Evolutionary conservation across 139 green algal species (phyloP).

Genomic region (Eudorina sp.): DNA sequence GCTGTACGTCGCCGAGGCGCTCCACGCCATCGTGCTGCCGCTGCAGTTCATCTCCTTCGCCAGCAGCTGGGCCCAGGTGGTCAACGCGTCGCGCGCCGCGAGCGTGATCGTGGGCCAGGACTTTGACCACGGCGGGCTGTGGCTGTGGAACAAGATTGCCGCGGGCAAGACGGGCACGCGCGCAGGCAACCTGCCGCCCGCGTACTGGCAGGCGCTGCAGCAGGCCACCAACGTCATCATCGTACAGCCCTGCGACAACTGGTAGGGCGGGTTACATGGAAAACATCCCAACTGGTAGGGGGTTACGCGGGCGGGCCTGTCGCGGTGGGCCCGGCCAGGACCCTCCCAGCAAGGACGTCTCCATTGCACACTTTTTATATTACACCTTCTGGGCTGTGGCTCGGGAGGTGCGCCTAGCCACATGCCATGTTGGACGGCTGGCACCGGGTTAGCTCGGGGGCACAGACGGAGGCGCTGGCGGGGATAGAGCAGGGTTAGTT

Average conservation of each 20-base stretch:
- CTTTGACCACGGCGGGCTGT: neutral
- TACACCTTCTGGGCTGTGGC: no score
- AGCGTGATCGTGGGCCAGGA: neutral
- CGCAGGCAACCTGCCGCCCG: neutral
- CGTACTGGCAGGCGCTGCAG: neutral
- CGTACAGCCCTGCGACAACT: neutral
- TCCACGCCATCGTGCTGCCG: neutral
- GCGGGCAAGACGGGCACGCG: neutral
- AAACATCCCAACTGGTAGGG: no score
- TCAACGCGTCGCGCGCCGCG: neutral
- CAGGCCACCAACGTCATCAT: neutral
- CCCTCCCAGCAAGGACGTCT: no score
- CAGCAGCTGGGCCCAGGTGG: neutral
- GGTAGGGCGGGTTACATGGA: neutral
- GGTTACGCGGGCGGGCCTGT: no score
- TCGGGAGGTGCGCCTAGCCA: no score
- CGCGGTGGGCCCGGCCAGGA: no score
- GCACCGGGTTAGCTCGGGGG: no score
- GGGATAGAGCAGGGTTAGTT: no score
- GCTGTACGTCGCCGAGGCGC: neutral
- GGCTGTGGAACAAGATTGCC: slow-evolving; percentile 18
- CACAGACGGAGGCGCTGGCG: no score
- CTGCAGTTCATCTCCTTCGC: slow-evolving; percentile 3
- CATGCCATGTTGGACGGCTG: no score
- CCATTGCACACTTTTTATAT: no score